A percentile compares a stretch with the other conserved stretches of the same genome.
These are phyloP conservation scores for Leccinum longicurvipes DNA, from an alignment of 768 basidiomycete species.

Conservation along the genomic window DNA sequence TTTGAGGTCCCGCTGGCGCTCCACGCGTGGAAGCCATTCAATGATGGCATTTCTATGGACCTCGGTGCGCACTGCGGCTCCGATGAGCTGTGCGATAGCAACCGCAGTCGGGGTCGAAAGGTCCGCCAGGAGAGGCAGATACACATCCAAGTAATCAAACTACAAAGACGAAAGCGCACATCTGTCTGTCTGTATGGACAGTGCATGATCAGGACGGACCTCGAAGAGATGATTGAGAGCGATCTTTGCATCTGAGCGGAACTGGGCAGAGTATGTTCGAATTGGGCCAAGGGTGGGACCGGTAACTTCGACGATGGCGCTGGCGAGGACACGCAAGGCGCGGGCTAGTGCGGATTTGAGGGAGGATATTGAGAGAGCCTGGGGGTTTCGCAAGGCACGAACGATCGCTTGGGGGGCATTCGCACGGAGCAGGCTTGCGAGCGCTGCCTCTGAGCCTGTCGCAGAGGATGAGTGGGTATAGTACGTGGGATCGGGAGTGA, in stretches of 20 bases:
- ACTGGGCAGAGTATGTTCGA: constrained; percentile 30
- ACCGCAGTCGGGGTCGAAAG: constrained; percentile 39
- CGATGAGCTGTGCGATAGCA: constrained; percentile 59
- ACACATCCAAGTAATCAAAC: constrained; percentile 62
- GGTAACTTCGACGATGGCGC: constrained; percentile 61
- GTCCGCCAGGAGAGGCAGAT: constrained; percentile 59
- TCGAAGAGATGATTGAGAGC: constrained; percentile 61
- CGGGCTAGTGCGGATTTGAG: constrained; percentile 61
- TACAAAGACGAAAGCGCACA: constrained; percentile 23
- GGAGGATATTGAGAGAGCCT: constrained; percentile 30
- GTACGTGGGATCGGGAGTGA: not conserved
- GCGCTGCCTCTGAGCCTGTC: constrained; percentile 58
- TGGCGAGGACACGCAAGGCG: constrained; percentile 56
- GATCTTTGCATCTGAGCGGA: constrained; percentile 49
- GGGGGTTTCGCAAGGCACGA: constrained; percentile 51
- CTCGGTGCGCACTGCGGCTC: constrained; percentile 45
- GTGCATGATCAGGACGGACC: constrained; percentile 30
- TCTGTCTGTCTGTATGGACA: not conserved
- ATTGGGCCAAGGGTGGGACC: constrained; percentile 72
- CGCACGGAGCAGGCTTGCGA: constrained; percentile 52
- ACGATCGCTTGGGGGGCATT: constrained; percentile 61
- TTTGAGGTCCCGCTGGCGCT: constrained; percentile 53
- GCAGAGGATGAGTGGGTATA: not conserved
- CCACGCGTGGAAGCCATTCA: constrained; percentile 60
- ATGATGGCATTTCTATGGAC: constrained; percentile 49